Conservation (phyloP, 371 early-diverging fungal species). For the Lichtheimia ornata region DNA sequence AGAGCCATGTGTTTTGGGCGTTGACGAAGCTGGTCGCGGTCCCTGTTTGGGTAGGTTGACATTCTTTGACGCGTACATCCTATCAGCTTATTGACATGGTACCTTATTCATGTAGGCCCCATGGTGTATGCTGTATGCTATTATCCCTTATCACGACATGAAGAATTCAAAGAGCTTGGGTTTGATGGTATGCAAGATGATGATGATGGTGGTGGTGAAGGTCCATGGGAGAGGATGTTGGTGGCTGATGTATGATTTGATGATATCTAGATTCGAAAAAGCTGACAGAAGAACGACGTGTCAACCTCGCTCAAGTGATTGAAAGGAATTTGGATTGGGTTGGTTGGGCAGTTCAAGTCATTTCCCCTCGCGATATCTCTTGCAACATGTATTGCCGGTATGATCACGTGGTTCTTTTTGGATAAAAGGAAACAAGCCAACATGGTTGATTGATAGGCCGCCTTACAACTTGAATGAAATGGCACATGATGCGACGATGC, state of each 20-base stretch:
- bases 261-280: conserved; percentile 81
- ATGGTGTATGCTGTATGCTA: conserved; percentile 95
- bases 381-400: conserved; percentile 74
- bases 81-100: neutral
- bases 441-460: conserved; percentile 40
- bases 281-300: conserved; percentile 75
- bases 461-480: conserved; percentile 95
- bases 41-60: conserved; percentile 85
- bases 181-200: conserved; percentile 70
- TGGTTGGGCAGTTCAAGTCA: conserved; percentile 85
- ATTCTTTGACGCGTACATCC: too few relatives aligned
- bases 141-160: conserved; percentile 63
- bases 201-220: neutral
- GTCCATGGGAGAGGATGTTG: too few relatives aligned
- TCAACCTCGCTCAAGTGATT: conserved; percentile 67
- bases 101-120: conserved; percentile 60
- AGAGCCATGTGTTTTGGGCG: conserved; percentile 84
- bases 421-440: conserved; percentile 6
- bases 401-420: neutral
- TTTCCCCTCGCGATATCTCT: conserved; percentile 91
- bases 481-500: conserved; percentile 93
- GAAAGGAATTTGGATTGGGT: conserved; percentile 62
- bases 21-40: conserved; percentile 99
- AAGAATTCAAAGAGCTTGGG: conserved; percentile 67
- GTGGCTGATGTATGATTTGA: neutral